Base-by-base conservation (phyloP, 768 basidiomycete species). In the Suillus alpinus region DNA sequence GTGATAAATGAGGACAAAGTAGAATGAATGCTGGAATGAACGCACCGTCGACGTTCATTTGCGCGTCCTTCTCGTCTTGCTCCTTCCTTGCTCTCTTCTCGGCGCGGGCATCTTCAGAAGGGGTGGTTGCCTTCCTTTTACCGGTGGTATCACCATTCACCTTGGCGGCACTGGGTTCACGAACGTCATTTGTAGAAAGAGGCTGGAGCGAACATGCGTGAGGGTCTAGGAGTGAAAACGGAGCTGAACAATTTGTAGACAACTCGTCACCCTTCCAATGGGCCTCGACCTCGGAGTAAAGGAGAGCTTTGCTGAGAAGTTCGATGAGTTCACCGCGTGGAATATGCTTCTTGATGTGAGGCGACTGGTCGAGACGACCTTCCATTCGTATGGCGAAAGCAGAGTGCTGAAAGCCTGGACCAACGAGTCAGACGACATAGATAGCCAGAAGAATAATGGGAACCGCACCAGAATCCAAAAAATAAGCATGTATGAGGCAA, bases 321-420 rank as follows among this genome's bases (percentile, higher is more conserved):
- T 94, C 91, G 43, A 92, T 78, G 29, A 94, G 82, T 69, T 93
- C 90, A 12, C 92, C 92, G 20, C 91, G 85, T 29, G 86, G 88
- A 56, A 94, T 86, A 62, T 90, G 88, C 68, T 87, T 89, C 64
- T 82, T 78, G 61, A 87, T 81, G 64, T 86, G 80, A 49, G 87
- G 82, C 2, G 89, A 89, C 62, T 80, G 80, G 59, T 92, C 87
- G 53, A 94, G 80, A 41, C 83, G 83, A 26, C 81, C 84, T 72
- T 94, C 92, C 70, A 84, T 85, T 52, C 86, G 85, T 34, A 94
- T 77, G n/a, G 86, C 81, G 72, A 91, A 94, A 6, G 92, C 91
- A 34, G 91, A 85, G 69, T 94, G 92, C 39, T 81, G 80, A 69
- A 94, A 91, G 58, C 92, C 92, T 92, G 59, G 43, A 14, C 39